Evolutionary conservation across 1,139 yeast genomes (phyloP).

Genomic region (Suhomyces atakaporum): DNA sequence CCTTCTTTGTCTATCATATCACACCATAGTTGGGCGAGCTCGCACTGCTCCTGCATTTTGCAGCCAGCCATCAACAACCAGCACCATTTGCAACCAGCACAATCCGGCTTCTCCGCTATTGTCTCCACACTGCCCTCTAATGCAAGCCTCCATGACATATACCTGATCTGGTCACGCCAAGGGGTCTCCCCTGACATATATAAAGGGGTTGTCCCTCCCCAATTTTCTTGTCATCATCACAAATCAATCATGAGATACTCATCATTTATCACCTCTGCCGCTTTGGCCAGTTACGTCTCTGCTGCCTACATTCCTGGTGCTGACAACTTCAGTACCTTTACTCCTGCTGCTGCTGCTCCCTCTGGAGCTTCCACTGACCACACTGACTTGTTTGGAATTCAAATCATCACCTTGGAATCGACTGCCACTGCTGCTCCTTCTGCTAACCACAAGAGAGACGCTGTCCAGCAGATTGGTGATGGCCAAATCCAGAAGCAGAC

Average conservation of each 20-base stretch:
- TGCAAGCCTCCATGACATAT: conserved; percentile 6
- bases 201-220: not conserved
- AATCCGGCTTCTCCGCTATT: not conserved
- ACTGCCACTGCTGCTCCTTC: conserved; percentile 24
- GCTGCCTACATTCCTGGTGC: conserved; percentile 57
- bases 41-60: too few species aligned
- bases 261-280: conserved; percentile 26
- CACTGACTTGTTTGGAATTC: conserved; percentile 66
- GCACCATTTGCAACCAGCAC: conserved; percentile 1
- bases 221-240: not conserved
- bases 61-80: not conserved
- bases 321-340: conserved; percentile 31
- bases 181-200: conserved; percentile 2
- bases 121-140: conserved; percentile 2
- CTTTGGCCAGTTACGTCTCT: conserved; percentile 50
- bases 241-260: conserved; percentile 31
- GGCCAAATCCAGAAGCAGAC: conserved; percentile 26
- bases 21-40: too few species aligned
- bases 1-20: not conserved
- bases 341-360: conserved; percentile 43
- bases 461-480: conserved; percentile 29
- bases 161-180: conserved; percentile 3
- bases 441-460: conserved; percentile 24
- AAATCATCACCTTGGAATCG: conserved; percentile 41
- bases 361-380: conserved; percentile 65